Conservation (phyloP, 2,329 filamentous ascomycete genomes). For the Epichloe uncinata region DNA sequence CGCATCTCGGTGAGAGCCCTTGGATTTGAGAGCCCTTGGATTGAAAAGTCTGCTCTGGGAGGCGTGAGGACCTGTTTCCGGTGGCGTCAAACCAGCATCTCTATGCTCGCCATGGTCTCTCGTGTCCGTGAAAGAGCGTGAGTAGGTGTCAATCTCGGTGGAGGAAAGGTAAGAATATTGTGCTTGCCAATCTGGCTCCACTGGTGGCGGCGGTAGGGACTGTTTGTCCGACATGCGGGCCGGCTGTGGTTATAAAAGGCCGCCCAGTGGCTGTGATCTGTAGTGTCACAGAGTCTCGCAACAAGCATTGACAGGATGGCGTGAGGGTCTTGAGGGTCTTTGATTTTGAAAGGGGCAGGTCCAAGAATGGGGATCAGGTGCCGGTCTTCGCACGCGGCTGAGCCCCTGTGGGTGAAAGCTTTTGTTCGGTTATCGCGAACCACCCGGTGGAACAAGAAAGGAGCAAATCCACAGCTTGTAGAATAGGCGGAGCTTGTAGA, state of each 20-base stretch:
- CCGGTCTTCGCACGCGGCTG: background rate
- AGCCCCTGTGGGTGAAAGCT: background rate
- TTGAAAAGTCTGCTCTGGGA: background rate
- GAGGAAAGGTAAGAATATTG: constrained; percentile 38
- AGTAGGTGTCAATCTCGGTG: constrained; percentile 30
- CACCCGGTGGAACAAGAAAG: background rate
- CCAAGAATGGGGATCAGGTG: background rate
- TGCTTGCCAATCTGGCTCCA: constrained; percentile 44
- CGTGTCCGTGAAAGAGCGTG: constrained; percentile 28
- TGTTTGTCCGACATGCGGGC: constrained; percentile 45
- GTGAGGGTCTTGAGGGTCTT: background rate
- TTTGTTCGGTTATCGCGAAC: background rate
- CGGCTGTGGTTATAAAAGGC: constrained; percentile 38
- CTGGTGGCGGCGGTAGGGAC: constrained; percentile 35
- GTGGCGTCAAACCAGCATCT: background rate
- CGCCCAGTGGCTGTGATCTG: constrained; percentile 44
- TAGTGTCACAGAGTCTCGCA: constrained; percentile 7
- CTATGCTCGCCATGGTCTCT: background rate
- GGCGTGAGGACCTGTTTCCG: background rate
- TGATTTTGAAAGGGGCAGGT: background rate
- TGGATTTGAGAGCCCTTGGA: background rate
- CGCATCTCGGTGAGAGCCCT: background rate
- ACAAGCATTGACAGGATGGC: constrained; percentile 5
- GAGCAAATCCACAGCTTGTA: background rate
- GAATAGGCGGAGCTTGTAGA: background rate